Base-by-base conservation (phyloP, 2,329 filamentous ascomycete species). In the Penicillium freii region DNA sequence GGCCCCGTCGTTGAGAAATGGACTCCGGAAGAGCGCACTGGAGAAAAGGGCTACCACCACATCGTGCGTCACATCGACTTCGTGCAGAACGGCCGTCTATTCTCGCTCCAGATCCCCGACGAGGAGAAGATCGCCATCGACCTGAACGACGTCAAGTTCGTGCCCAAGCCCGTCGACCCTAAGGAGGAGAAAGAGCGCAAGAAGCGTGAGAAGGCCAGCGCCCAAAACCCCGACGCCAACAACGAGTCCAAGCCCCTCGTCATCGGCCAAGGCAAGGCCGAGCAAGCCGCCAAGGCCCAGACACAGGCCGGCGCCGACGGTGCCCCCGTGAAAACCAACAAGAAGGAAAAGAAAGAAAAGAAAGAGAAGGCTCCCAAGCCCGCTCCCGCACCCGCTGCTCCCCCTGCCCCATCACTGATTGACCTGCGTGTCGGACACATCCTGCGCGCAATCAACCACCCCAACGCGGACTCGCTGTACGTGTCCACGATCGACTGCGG, bases 381-480 rank as follows among this genome's bases (percentile, higher is more conserved):
- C 7, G 79, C 87, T 15, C 80, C 85, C 3, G 78, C 90, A 6
- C 82, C 85, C 49, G 84, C 91, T 50, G 88, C 91, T 13, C 89
- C 91, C 1, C 86, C 91, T 5, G 90, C 91, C 1, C 94, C 94
- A 3, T 82, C 84, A 58, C 84, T 96, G 60, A 97, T 99, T 73
- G 94, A 99, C 75, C 87, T 99, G 51, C 88, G 94, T 63, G 93
- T 99, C 60, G 94, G 94, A 60, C 94, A 97, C 81, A 97, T 99
- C 68, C 87, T 99, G 71, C 96, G 97, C 79, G 92, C 92, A 51
- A 84, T 94, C 78, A 89, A 92, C 75, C 94, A 99, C 81, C 94
- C 94, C 53, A 95, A 99, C 69, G 94, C 94, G 64, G 94, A 99
- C 80, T 95, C 90, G 13, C 85, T 99, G 51, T 99, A 87, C 77